Conservation (phyloP, 2,329 filamentous ascomycete genomes). For the Colletotrichum truncatum region DNA sequence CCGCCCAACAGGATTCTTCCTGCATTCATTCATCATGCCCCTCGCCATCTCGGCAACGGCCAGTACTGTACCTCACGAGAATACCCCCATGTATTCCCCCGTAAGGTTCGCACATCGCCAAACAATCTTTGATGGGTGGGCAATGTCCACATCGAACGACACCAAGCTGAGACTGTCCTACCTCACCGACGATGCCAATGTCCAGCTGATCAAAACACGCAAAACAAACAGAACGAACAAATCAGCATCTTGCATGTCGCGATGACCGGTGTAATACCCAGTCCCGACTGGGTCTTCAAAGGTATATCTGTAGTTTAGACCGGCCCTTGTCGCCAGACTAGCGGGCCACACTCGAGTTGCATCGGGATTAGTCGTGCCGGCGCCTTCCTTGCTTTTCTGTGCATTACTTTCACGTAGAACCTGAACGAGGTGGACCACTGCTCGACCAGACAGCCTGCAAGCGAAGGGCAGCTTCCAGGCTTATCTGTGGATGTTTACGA, state of each 20-base stretch:
- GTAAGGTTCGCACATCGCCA: neutral
- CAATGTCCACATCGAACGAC: conserved; percentile 22
- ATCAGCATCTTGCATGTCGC: conserved; percentile 8
- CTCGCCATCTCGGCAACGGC: neutral
- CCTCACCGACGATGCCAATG: neutral
- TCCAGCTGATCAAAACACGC: conserved; percentile 28
- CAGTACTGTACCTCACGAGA: neutral
- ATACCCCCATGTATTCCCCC: neutral
- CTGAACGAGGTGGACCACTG: neutral
- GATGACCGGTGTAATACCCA: neutral
- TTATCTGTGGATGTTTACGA: conserved; percentile 17
- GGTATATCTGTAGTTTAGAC: neutral
- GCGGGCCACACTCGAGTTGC: neutral
- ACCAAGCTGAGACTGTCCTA: conserved; percentile 27
- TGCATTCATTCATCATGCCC: neutral
- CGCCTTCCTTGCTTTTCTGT: neutral
- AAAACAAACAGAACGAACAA: conserved; percentile 4
- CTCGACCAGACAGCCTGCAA: neutral
- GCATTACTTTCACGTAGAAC: neutral
- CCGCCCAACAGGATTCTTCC: neutral
- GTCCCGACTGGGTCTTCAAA: neutral
- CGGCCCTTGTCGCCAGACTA: neutral
- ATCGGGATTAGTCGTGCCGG: neutral
- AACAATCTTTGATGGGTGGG: conserved; percentile 1
- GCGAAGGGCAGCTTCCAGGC: neutral